Base-by-base conservation (phyloP, 2,329 filamentous ascomycete genomes). In the Arthrobotrys megalospora region DNA sequence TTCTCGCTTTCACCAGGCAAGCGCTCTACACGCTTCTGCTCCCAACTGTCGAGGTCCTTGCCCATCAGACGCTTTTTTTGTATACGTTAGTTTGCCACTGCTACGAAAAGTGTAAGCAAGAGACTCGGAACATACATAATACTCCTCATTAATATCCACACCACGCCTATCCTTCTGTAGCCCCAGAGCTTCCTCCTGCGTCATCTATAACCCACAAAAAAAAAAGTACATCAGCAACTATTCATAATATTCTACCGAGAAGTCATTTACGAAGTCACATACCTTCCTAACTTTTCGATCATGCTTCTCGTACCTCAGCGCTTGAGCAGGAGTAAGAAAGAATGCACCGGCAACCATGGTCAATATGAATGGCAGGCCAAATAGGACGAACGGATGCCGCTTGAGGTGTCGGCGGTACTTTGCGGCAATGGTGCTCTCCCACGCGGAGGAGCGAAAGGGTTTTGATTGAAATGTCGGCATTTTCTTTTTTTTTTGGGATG, bases 41-140 rank as follows among this genome's bases (percentile, higher is more conserved):
- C 95, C 96, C 96, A 99, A 83, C 93, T 89, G 82, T 99, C 95
- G 79, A 98, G 86, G 83, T 98, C 96, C 84, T 96, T 97, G 36
- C 93, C 92, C 81, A 93, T 92, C 45, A 93, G 87, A 85, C 90
- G 90, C 92, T 96, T 84, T 72, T 72, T 41, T 43, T n/a, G 19
- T 21, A 43, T 24, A 19, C 2, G 21, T 64, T 19, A 64, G 38
- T 48, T 10, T 7, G 6, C 21, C 0, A 43, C 34, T 43, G 6
- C n/a, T 12, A 32, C n/a, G 1, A 24, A 60, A 41, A 3, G 21
- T 62, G 16, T 41, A 58, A 8, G 24, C 0, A 21, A 14, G 8
- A 11, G 28, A 24, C 6, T 34, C 41, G n/a, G 7, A 48, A 21
- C 43, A 60, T 47, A 95, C 93, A 83, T 94, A 94, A 84, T 95